Conservation (phyloP, 78 protist species). For the Dictyostelium brefeldianum region DNA sequence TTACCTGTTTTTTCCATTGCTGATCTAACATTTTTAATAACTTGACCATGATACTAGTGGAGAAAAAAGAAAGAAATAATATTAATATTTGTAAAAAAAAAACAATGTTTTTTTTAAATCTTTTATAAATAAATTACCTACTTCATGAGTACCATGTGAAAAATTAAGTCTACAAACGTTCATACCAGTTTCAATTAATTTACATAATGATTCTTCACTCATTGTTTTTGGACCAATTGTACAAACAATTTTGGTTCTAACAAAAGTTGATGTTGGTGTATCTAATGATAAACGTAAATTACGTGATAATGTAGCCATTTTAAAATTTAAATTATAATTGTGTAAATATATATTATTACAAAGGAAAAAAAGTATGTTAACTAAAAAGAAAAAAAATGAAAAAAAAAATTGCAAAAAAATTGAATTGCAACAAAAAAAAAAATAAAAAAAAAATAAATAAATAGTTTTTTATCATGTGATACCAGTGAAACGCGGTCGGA, state of each 20-base stretch:
- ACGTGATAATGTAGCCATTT: constrained; percentile 85
- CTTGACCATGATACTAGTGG: constrained; percentile 86
- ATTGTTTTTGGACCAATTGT: constrained; percentile 96
- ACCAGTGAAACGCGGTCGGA: too few relatives aligned
- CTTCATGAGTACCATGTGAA: constrained; percentile 95
- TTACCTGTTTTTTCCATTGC: constrained; percentile 72
- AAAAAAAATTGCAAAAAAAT: constrained; percentile 14
- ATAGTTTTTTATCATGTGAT: too few relatives aligned
- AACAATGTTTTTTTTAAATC: neutral
- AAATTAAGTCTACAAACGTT: constrained; percentile 89
- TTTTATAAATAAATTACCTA: too few relatives aligned
- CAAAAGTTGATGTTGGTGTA: constrained; percentile 57
- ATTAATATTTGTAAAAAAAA: neutral
- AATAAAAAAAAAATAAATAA: neutral
- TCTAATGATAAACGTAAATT: constrained; percentile 73
- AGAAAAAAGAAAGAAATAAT: neutral
- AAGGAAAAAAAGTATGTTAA: neutral
- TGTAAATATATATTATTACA: neutral
- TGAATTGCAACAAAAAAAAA: neutral
- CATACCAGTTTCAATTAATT: constrained; percentile 90
- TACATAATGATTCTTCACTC: constrained; percentile 84
- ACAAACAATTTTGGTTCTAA: constrained; percentile 87
- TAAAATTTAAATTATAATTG: neutral
- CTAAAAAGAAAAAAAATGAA: neutral
- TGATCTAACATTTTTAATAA: constrained; percentile 89